Evolutionary conservation across 192 early-diverging fungal genomes (phyloP).

Genomic region (Obelidium mucronatum): DNA sequence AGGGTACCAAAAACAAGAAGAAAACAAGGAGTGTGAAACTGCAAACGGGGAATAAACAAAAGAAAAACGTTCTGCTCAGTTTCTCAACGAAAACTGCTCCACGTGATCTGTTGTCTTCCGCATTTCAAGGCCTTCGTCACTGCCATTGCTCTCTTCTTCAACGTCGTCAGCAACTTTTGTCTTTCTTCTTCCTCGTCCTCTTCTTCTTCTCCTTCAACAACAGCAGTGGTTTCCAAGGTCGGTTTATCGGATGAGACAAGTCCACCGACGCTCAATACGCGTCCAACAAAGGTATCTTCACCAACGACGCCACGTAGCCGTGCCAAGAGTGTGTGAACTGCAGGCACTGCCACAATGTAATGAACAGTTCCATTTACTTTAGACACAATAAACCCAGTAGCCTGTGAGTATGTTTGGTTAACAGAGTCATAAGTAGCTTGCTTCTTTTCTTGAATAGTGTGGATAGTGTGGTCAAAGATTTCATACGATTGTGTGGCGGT

Average conservation of each 20-base stretch:
- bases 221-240: not conserved
- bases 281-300: not conserved
- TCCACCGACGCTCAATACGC: no score
- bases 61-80: no score
- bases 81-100: no score
- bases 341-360: conserved; percentile 3
- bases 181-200: not conserved
- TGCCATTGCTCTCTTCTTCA: not conserved
- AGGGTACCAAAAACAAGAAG: no score
- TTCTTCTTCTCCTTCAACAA: not conserved
- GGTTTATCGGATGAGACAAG: no score
- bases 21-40: no score
- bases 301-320: conserved; percentile 3
- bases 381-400: conserved; percentile 30
- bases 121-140: not conserved
- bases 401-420: not conserved
- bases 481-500: conserved; percentile 9
- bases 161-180: not conserved
- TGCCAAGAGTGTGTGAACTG: not conserved
- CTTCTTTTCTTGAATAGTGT: not conserved
- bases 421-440: not conserved
- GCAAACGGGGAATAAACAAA: no score
- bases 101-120: no score
- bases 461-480: conserved; percentile 10
- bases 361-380: conserved; percentile 19